Percentiles rank a stretch among this genome's conserved stretches.
These are phyloP conservation scores for Diaporthe vexans DNA, from an alignment of 2,329 filamentous ascomycete genomes.

Conservation along the genomic window DNA sequence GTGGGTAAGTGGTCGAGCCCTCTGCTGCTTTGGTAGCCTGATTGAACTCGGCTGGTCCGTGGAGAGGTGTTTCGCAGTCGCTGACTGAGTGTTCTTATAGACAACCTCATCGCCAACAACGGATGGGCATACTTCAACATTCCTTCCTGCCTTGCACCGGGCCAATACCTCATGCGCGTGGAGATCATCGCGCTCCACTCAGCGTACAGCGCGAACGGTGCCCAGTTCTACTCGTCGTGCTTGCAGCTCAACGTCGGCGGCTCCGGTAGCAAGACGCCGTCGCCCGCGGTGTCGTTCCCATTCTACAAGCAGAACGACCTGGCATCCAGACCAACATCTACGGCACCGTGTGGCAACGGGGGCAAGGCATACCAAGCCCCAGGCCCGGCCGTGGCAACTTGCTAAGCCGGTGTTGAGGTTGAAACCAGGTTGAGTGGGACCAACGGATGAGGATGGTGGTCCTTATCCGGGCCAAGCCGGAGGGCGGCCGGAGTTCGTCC, in stretches of 20 bases:
- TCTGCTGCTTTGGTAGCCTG: background rate
- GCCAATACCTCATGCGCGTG: slow-evolving; percentile 68
- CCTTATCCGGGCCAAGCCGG: background rate
- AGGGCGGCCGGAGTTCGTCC: background rate
- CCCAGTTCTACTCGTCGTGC: slow-evolving; percentile 61
- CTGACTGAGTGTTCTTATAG: slow-evolving; percentile 40
- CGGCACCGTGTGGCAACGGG: slow-evolving; percentile 56
- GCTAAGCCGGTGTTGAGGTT: slow-evolving; percentile 43
- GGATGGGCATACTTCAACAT: slow-evolving; percentile 64
- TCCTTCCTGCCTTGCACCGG: slow-evolving; percentile 64
- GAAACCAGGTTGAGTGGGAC: background rate
- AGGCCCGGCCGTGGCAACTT: slow-evolving; percentile 52
- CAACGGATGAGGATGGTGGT: slow-evolving; percentile 1
- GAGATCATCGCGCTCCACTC: slow-evolving; percentile 68
- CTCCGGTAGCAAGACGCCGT: slow-evolving; percentile 51
- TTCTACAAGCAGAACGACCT: slow-evolving; percentile 59
- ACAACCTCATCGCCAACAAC: slow-evolving; percentile 57
- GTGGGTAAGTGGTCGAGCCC: slow-evolving; percentile 47
- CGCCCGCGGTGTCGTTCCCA: slow-evolving; percentile 59
- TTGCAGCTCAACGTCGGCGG: slow-evolving; percentile 58
- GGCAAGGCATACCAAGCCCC: slow-evolving; percentile 57
- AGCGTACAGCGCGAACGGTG: slow-evolving; percentile 54
- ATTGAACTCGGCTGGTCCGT: too few species aligned
- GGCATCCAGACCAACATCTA: slow-evolving; percentile 64
- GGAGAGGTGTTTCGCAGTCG: background rate